Base-by-base conservation (phyloP, 2,329 filamentous ascomycete species). In the Stachybotrys chartarum region DNA sequence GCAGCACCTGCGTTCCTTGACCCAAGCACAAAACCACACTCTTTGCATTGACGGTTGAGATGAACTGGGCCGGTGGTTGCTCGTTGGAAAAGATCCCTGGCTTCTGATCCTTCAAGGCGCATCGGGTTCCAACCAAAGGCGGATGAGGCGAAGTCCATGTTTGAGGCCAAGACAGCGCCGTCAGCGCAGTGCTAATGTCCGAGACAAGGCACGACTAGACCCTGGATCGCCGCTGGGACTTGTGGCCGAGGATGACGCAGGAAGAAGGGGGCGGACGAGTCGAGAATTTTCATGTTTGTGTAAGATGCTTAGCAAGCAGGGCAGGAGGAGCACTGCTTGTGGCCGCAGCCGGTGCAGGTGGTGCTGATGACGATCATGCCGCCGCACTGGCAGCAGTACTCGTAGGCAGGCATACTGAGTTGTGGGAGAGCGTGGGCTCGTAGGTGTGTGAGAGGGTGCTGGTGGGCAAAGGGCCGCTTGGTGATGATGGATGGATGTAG, bases 361-460 rank as follows among this genome's bases (percentile, higher is more conserved):
- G 70, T 78, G 75, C 77, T 81, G 71, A 81, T 81, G 72, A 81
- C 78, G 61, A 81, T 79, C 70, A 81, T 78, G 69, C 73, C 70
- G 62, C 76, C 76, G 71, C 78, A 81, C 64, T 79, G 68, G 75
- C 78, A 81, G 75, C 79, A 81, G 70, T 78, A 78, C 62, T 76
- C 75, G 61, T 74, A 76, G 62, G 72, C 69, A 65, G 74, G 71
- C 75, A 77, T 77, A 52, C 61, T 66, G 63, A 24, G 24, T 24
- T 24, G 49, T 58, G 59, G 51, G 60, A 54, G 48, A 55, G 52
- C 17, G 10, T 47, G 16, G n/a, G 45, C 17, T 47, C 17, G 45
- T 14, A 10, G 17, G 45, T 47, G 45, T 10, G 16, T 42, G 35
- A 42, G 35, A 42, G 35, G 8, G 14, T 42, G 14, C 10, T 10